These are phyloP conservation scores for Auricularia sp. DNA, from an alignment of 768 basidiomycete genomes.

Conservation along the genomic window DNA sequence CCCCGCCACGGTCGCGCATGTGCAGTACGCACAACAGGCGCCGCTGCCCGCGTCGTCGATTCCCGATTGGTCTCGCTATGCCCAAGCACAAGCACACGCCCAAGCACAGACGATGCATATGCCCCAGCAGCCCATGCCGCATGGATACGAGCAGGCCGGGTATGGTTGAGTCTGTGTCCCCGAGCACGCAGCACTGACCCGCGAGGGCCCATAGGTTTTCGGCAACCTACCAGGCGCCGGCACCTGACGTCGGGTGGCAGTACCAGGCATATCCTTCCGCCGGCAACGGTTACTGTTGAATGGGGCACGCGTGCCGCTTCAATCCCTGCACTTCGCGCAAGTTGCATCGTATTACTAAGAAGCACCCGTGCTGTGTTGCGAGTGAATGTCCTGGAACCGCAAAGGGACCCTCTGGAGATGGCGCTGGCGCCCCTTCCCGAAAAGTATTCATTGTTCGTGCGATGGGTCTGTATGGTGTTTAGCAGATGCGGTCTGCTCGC, in stretches of 20 bases:
- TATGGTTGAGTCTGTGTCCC: neutral
- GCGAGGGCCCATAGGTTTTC: neutral
- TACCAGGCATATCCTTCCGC: neutral
- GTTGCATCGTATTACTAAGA: too few relatives aligned
- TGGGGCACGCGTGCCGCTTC: neutral
- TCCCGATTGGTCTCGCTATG: neutral
- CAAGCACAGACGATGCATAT: neutral
- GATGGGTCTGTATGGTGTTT: neutral
- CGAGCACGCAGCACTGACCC: neutral
- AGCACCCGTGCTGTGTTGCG: neutral
- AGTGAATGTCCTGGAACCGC: too few relatives aligned
- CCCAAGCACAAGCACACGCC: neutral
- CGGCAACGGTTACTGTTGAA: neutral
- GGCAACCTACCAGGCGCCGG: neutral
- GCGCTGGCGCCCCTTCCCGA: neutral
- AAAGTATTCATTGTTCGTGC: neutral
- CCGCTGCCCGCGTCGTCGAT: neutral
- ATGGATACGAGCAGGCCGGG: neutral
- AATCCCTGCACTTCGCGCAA: too few relatives aligned
- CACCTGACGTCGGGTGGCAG: neutral
- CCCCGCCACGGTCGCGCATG: neutral
- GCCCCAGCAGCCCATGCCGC: neutral
- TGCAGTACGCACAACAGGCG: neutral
- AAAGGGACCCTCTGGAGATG: too few relatives aligned
- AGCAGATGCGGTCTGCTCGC: neutral